Base-by-base conservation (phyloP, 2,329 filamentous ascomycete species). In the Ophidiomyces ophidiicola region DNA sequence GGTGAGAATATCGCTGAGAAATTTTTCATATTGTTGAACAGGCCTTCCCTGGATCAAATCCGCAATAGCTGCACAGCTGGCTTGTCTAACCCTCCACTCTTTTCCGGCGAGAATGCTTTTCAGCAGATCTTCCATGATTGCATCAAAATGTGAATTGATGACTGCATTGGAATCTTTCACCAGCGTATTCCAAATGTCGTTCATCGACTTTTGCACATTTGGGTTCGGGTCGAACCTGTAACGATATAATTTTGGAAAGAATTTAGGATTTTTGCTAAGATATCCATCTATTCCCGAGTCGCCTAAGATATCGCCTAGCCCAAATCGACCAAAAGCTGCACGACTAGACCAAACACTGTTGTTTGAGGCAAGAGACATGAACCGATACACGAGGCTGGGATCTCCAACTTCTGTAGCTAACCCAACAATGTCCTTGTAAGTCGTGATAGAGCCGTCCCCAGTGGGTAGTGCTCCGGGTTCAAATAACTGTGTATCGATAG, bases 341-440 rank as follows among this genome's bases (percentile, higher is more conserved):
- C 90, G 76, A n/a, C 86, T 93, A 1, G 86, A 88, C 90, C 90
- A 98, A 11, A 93, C 92, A 0, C 87, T 86, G 33, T 93, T 92
- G 53, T 94, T 94, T 1, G 86, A 85, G 2, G 90, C 90, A 49
- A 98, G 71, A 0, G 87, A 88, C 90, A 98, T 98, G 63, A 98
- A 96, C 45, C 87, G 85, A 66, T 98, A 98, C 1, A 96, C 83
- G n/a, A 98, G 68, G 50, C 82, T 87, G 43, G 90, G 88, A 53
- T 98, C 88, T 7, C 90, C 90, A 23, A 94, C 87, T 62, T 98
- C 90, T 30, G 88, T 84, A n/a, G 90, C 90, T 33, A 98, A 68
- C 49, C 72, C 90, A 59, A 98, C 82, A 48, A 98, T 96, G 54
- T 98, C 90, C 56, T 93, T 94, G 66, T 98, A 98, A 0, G 88